A percentile compares a stretch with the other conserved stretches of the same genome.
Evolutionary conservation across 1,284 basidiomycete species (phyloP).

Genomic region (Moniliophthora roreri): DNA sequence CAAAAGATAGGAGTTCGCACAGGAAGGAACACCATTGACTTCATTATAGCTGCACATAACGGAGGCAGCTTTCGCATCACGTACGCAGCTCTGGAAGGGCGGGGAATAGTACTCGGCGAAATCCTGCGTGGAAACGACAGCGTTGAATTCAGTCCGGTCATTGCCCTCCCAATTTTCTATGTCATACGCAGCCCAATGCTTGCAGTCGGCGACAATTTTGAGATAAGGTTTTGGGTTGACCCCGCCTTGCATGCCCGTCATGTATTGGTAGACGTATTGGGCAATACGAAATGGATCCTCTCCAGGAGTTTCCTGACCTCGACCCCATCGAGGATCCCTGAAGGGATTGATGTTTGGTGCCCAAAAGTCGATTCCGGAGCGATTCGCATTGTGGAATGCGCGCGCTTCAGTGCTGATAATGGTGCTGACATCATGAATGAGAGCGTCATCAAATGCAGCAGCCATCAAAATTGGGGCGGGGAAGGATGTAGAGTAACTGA

Average conservation of each 20-base stretch:
- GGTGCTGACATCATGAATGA: slow-evolving; percentile 46
- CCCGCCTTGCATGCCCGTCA: slow-evolving; percentile 55
- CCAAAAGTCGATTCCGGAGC: slow-evolving; percentile 49
- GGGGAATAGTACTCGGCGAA: slow-evolving; percentile 55
- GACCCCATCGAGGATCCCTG: slow-evolving; percentile 62
- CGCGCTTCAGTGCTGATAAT: slow-evolving; percentile 56
- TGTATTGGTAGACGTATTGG: slow-evolving; percentile 52
- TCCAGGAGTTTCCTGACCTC: slow-evolving; percentile 60
- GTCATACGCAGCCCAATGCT: slow-evolving; percentile 60
- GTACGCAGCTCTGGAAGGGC: slow-evolving; percentile 54
- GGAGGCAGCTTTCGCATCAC: slow-evolving; percentile 55
- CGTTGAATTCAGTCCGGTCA: slow-evolving; percentile 52
- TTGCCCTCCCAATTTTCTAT: slow-evolving; percentile 54
- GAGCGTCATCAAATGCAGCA: slow-evolving; percentile 75
- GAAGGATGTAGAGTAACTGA: slow-evolving; percentile 57
- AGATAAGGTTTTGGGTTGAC: slow-evolving; percentile 48
- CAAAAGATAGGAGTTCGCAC: slow-evolving; percentile 50
- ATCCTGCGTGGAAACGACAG: slow-evolving; percentile 51
- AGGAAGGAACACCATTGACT: slow-evolving; percentile 58
- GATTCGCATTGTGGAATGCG: slow-evolving; percentile 54
- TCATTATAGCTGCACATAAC: slow-evolving; percentile 65
- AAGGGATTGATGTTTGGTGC: slow-evolving; percentile 64
- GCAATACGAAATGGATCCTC: slow-evolving; percentile 55
- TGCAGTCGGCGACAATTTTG: slow-evolving; percentile 55
- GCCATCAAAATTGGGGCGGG: slow-evolving; percentile 87